These are phyloP conservation scores for Silene latifolia DNA, from an alignment of 148 eudicot species.

Conservation along the genomic window DNA sequence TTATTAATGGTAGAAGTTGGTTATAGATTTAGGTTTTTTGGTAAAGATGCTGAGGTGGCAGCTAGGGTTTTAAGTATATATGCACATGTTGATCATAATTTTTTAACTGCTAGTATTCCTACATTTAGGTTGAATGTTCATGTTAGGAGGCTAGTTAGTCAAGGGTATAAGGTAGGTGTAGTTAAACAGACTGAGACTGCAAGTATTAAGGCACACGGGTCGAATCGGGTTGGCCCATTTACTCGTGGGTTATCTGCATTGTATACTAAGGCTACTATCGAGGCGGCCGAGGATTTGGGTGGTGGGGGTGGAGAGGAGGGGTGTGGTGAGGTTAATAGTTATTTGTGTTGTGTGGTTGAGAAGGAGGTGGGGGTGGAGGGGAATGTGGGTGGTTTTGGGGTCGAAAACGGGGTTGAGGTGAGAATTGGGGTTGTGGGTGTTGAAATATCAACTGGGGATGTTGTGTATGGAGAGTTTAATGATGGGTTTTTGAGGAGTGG, in stretches of 20 bases:
- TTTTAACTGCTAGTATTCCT: constrained; percentile 93
- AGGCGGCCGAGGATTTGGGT: constrained; percentile 79
- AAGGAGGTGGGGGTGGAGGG: constrained; percentile 23
- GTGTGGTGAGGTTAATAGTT: constrained; percentile 61
- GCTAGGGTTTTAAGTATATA: constrained; percentile 82
- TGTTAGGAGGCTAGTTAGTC: constrained; percentile 91
- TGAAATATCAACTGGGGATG: constrained; percentile 92
- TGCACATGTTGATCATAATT: constrained; percentile 84
- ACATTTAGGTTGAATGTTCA: constrained; percentile 86
- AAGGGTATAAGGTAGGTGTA: constrained; percentile 92
- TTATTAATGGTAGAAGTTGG: constrained; percentile 94
- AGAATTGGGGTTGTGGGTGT: constrained; percentile 77
- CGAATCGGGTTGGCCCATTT: constrained; percentile 70
- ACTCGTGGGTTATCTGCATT: constrained; percentile 79
- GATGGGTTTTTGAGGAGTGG: constrained; percentile 76
- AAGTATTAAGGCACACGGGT: constrained; percentile 84
- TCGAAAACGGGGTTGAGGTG: constrained; percentile 40
- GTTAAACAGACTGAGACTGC: constrained; percentile 94
- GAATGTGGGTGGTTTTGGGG: constrained; percentile 23
- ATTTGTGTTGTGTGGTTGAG: constrained; percentile 86
- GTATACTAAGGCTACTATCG: constrained; percentile 93
- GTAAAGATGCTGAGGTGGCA: constrained; percentile 85
- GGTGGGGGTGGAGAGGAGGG: constrained; percentile 78
- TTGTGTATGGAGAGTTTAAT: constrained; percentile 76
- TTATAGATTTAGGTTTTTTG: constrained; percentile 79